A percentile compares a stretch with the other conserved stretches of the same genome.
phyloP scores from a whole-genome alignment of 78 protist species.

The Acrasis kona region DNA sequence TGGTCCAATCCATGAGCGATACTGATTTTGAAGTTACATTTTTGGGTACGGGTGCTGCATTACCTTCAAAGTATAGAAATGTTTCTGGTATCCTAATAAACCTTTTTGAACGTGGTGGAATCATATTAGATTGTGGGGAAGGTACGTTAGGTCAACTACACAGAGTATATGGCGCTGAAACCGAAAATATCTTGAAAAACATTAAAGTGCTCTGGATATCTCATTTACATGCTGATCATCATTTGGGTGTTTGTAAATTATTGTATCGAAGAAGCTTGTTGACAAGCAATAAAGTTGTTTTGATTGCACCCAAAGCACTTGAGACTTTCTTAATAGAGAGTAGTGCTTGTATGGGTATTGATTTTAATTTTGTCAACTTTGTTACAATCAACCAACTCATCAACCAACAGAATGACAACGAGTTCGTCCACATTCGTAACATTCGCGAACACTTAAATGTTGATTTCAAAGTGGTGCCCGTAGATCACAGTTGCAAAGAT shows the following conservation, averaged over 20 bases:
- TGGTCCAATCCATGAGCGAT: neutral
- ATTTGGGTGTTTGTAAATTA: conserved; percentile 65
- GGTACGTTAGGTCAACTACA: conserved; percentile 76
- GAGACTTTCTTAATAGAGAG: neutral
- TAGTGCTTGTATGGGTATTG: neutral
- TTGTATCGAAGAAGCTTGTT: neutral
- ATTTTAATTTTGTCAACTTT: neutral
- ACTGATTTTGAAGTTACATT: conserved; percentile 37
- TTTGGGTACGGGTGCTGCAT: conserved; percentile 85
- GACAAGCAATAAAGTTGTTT: neutral
- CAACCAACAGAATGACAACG: neutral
- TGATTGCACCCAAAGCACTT: neutral
- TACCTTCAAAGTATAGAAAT: conserved; percentile 83
- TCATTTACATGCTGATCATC: conserved; percentile 97
- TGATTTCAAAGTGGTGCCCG: neutral
- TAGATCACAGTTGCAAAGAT: conserved; percentile 44
- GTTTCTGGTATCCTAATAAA: conserved; percentile 15
- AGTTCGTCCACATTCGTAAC: neutral
- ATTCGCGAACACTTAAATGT: neutral
- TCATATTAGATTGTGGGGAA: conserved; percentile 89
- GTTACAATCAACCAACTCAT: too few relatives aligned
- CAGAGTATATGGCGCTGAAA: conserved; percentile 18
- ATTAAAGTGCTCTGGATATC: conserved; percentile 70
- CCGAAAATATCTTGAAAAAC: neutral
- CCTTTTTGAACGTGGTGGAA: neutral